A percentile compares a stretch with the other conserved stretches of the same genome.
Evolutionary conservation across 164 flowering plant genomes (phyloP).

Genomic region (Berberis thunbergii): DNA sequence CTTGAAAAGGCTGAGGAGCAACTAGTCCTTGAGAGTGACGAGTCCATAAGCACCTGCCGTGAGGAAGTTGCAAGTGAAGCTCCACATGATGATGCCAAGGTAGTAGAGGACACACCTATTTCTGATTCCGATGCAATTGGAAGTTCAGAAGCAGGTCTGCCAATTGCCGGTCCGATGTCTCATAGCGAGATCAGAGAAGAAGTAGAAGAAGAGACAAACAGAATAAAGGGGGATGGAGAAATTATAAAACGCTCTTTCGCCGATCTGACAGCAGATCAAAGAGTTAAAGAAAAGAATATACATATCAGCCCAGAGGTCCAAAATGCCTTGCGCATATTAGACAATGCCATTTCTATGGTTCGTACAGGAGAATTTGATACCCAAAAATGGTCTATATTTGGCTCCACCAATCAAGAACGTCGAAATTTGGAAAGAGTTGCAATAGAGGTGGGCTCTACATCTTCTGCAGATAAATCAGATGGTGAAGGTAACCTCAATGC

Average conservation of each 20-base stretch:
- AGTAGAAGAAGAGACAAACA: background rate
- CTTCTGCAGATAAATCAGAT: constrained; percentile 14
- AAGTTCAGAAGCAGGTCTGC: constrained; percentile 2
- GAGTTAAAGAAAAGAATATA: constrained; percentile 15
- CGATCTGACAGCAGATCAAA: constrained; percentile 6
- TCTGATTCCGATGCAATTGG: constrained; percentile 37
- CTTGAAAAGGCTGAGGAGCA: constrained; percentile 9
- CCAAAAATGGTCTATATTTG: constrained; percentile 13
- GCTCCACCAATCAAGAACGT: constrained; percentile 11
- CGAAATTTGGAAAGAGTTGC: constrained; percentile 10
- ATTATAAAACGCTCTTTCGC: constrained; percentile 1
- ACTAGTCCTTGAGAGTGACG: constrained; percentile 12
- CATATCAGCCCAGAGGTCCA: constrained; percentile 52
- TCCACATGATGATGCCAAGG: constrained; percentile 2
- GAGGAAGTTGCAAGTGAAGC: constrained; percentile 15
- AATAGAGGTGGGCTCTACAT: constrained; percentile 4
- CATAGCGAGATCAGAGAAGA: constrained; percentile 47
- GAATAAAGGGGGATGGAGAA: constrained; percentile 4
- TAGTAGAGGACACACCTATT: constrained; percentile 7
- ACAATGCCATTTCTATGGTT: constrained; percentile 43
- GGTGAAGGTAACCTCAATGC: constrained; percentile 9
- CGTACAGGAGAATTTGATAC: constrained; percentile 20
- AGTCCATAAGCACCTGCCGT: constrained; percentile 5
- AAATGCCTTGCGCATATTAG: constrained; percentile 55
- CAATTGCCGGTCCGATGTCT: constrained; percentile 3